These are phyloP conservation scores for Talaromyces sp. DNA, from an alignment of 2,329 filamentous ascomycete species.

Conservation along the genomic window DNA sequence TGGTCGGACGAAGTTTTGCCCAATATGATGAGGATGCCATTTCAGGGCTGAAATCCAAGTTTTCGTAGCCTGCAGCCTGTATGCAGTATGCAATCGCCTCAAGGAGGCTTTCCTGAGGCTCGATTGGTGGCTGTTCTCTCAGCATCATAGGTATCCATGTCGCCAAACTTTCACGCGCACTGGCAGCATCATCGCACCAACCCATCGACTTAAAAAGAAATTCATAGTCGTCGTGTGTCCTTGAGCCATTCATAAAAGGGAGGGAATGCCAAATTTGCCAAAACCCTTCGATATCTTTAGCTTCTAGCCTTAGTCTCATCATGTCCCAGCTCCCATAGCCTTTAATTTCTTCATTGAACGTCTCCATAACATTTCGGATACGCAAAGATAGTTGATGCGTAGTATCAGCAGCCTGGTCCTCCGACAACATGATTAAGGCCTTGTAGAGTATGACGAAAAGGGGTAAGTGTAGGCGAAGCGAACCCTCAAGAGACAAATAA, in stretches of 20 bases:
- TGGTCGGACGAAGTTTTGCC: background rate
- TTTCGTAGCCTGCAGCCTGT: conserved; percentile 1
- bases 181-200: conserved; percentile 36
- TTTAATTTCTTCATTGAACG: background rate
- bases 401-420: background rate
- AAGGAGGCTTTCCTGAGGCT: conserved; percentile 40
- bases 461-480: conserved; percentile 39
- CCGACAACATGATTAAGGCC: conserved; percentile 26
- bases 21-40: background rate
- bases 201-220: conserved; percentile 50
- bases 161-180: conserved; percentile 48
- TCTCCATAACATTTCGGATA: conserved; percentile 24
- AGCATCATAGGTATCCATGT: conserved; percentile 58
- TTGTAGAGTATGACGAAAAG: conserved; percentile 45
- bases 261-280: conserved; percentile 59
- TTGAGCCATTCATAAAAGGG: conserved; percentile 45
- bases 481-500: conserved; percentile 37
- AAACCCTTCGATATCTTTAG: conserved; percentile 52
- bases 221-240: conserved; percentile 53
- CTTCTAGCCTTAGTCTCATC: conserved; percentile 32
- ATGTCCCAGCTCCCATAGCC: background rate
- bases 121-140: conserved; percentile 50
- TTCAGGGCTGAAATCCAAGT: background rate
- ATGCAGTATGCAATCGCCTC: conserved; percentile 30
- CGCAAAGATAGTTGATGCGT: conserved; percentile 11